Evolutionary conservation across 73 alveolate genomes (phyloP), one percentile per base, ranked within the genome.

Genomic region (Paramecium primaurelia): DNA sequence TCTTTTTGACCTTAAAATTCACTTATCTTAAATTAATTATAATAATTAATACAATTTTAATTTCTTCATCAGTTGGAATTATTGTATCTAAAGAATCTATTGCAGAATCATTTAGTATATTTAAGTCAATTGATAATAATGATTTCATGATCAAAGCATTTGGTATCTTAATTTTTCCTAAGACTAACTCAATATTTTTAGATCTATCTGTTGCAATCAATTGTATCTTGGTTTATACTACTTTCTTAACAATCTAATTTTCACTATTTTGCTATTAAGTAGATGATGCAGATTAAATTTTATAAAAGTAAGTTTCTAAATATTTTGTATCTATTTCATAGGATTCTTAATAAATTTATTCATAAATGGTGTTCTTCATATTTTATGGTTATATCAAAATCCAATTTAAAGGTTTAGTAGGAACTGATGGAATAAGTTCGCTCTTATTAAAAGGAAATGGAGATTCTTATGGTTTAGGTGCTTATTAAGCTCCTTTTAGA

Each of bases 131-230:
- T 28, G 47, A 28, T 42, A 80, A 80, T 80, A 80, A 28, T 0
- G 91, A 34, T 49, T 80, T 80, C 44, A 44, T 42, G 11, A 80
- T 32, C 58, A 80, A 47, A 40, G 77, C 30, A 47, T 36, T 42
- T 20, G 91, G 91, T 42, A 80, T 80, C 32, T 42, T 40, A 26
- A 80, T 80, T 20, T 80, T 80, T 12, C 91, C 91, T 26, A 80
- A 47, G 58, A 80, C 91, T 80, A 80, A 45, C 6, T 80, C 91
- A 80, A 80, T 80, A 49, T 40, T 80, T 80, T 80, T 80, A 1
- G 91, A 42, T 80, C 91, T 80, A 7, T 80, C 91, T 32, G 91
- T 25, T 10, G 87, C 77, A 10, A 80, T 32, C 10, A 80, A 80
- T 49, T 80, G 25, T 80, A 26, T 80, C 12, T 42, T 45, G 28